Base-by-base conservation (phyloP, 2,329 filamentous ascomycete genomes). In the Fusarium humuli region DNA sequence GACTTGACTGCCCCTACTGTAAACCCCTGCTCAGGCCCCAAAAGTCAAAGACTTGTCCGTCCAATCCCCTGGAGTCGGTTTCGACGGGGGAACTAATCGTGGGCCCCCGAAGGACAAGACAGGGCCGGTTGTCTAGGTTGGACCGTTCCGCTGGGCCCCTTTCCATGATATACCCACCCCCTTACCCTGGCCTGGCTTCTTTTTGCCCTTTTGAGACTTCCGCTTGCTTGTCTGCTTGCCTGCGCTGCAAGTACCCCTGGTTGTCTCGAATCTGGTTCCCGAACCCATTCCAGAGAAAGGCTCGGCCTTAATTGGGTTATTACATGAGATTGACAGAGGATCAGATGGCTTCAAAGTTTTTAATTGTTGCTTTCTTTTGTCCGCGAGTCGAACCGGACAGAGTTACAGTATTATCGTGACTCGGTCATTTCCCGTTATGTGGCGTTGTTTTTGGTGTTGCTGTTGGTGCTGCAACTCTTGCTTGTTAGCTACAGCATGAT, bases 61-160 rank as follows among this genome's bases (percentile, higher is more conserved):
- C 72, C 72, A 73, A 73, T 65, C 45, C 42, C 53, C 66, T 61
- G 63, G 68, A 41, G 61, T 57, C 63, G 61, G 60, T 61, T 61
- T 61, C 47, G 55, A 64, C 72, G 69, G 71, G 73, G 73, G 63
- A 72, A 65, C 69, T 71, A 69, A 56, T 37, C 64, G 29, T 68
- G 59, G 58, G 50, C 58, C 61, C 63, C 69, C 61, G 69, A 49
- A 45, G 50, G 25, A 66, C 60, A 55, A 48, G 25, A 69, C 60
- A 73, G 65, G 72, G 59, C 61, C 64, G 62, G 61, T 58, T 70
- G 66, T 75, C 73, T 62, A 70, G 73, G 67, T 64, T 74, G 73
- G 71, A 75, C 73, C 73, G 62, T 72, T 75, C 61, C 60, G 70
- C 72, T 67, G 73, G 73, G 73, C 65, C 59, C 63, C 50, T 65